Evolutionary conservation across 2,329 filamentous ascomycete species (phyloP).

Genomic region (Hymenoscyphus repandus): DNA sequence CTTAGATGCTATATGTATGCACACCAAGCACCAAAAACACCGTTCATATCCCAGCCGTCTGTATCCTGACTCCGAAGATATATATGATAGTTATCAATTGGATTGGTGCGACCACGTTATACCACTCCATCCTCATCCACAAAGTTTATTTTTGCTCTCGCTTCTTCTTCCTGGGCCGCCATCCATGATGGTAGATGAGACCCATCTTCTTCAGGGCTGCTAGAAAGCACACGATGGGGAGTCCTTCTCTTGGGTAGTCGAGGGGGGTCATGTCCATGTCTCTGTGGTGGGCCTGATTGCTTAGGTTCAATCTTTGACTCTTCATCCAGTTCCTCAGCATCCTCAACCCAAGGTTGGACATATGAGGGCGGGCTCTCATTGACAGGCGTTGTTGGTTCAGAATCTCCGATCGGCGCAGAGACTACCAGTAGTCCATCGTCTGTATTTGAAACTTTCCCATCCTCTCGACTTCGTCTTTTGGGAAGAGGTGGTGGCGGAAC

Average conservation of each 20-base stretch:
- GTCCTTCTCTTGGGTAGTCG: slow-evolving; percentile 23
- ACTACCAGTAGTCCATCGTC: slow-evolving; percentile 58
- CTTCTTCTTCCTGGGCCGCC: slow-evolving; percentile 33
- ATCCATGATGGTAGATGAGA: slow-evolving; percentile 29
- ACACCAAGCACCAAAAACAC: too few relatives aligned
- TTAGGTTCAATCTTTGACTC: background rate
- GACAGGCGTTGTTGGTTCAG: slow-evolving; percentile 49
- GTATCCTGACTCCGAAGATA: too few relatives aligned
- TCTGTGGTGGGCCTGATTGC: background rate
- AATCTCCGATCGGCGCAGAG: slow-evolving; percentile 59
- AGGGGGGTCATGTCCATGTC: slow-evolving; percentile 11
- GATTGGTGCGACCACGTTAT: background rate
- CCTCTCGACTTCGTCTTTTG: slow-evolving; percentile 25
- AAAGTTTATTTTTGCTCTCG: slow-evolving; percentile 29
- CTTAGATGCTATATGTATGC: too few relatives aligned
- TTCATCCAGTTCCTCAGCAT: slow-evolving; percentile 27
- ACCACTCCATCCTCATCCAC: slow-evolving; percentile 28
- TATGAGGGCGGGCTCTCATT: slow-evolving; percentile 32
- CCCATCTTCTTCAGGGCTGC: slow-evolving; percentile 31
- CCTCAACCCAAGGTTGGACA: slow-evolving; percentile 34
- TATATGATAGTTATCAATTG: too few relatives aligned
- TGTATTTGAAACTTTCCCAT: slow-evolving; percentile 33
- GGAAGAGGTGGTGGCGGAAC: slow-evolving; percentile 45
- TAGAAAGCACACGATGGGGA: slow-evolving; percentile 21
- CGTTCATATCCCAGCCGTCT: too few relatives aligned